Percentiles rank a stretch among this genome's conserved stretches.
phyloP scores from a whole-genome alignment of 768 basidiomycete genomes.

The Calvatia gigantea region DNA sequence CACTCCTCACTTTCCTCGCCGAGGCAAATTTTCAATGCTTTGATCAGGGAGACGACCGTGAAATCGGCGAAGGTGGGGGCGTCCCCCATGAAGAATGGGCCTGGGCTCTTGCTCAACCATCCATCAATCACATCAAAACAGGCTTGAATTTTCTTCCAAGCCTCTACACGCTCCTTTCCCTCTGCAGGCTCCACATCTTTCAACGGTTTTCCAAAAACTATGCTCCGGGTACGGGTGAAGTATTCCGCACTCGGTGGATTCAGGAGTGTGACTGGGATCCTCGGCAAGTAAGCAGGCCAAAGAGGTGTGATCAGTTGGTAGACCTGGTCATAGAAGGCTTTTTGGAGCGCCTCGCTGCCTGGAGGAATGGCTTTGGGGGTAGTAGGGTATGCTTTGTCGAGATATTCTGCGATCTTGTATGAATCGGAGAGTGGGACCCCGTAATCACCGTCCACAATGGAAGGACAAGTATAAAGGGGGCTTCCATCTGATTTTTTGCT shows the following conservation, averaged over 20 bases:
- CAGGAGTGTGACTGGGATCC: conserved; percentile 13
- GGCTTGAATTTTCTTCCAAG: conserved; percentile 35
- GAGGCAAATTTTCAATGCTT: conserved; percentile 27
- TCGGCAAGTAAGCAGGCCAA: conserved; percentile 7
- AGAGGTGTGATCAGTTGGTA: conserved; percentile 15
- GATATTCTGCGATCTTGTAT: conserved; percentile 42
- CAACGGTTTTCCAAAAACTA: conserved; percentile 27
- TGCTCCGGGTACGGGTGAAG: conserved; percentile 35
- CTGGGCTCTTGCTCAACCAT: conserved; percentile 27
- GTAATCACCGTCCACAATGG: conserved; percentile 45
- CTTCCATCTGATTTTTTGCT: conserved; percentile 25
- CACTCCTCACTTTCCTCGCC: conserved; percentile 39
- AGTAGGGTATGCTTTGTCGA: conserved; percentile 46
- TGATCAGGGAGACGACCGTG: conserved; percentile 26
- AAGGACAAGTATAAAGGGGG: conserved; percentile 43
- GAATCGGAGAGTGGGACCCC: conserved; percentile 38
- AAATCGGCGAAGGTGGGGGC: conserved; percentile 38
- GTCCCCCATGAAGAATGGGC: conserved; percentile 35
- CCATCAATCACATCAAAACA: conserved; percentile 24
- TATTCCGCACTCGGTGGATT: conserved; percentile 21
- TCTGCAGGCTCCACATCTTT: conserved; percentile 34
- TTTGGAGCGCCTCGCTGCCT: conserved; percentile 35
- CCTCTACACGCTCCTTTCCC: conserved; percentile 24
- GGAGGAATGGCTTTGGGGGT: conserved; percentile 25
- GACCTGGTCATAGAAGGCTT: conserved; percentile 28